Evolutionary conservation across 805 yeast genomes (phyloP).

Genomic region (Sugiyamaella chiloensis): DNA sequence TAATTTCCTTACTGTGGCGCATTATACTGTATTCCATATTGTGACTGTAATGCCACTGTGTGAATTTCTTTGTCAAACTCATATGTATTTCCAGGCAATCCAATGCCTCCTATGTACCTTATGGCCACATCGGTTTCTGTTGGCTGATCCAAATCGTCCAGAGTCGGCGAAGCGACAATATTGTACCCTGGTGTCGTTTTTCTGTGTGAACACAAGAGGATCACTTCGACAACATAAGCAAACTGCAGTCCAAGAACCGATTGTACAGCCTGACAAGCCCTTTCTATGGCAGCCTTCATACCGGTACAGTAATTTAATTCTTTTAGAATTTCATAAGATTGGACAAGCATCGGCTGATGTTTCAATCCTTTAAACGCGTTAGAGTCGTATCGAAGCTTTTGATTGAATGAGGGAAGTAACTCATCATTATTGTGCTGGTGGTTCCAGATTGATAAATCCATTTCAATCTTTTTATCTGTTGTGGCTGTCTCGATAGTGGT

Average conservation of each 20-base stretch:
- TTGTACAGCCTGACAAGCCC: slow-evolving; percentile 28
- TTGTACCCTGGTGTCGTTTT: not conserved
- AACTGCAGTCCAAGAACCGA: slow-evolving; percentile 24
- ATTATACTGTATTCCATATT: slow-evolving; percentile 23
- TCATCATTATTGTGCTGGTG: not conserved
- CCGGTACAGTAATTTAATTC: slow-evolving; percentile 24
- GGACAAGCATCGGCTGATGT: slow-evolving; percentile 19
- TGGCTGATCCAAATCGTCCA: slow-evolving; percentile 8
- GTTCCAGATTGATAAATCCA: not conserved
- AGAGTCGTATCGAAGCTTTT: slow-evolving; percentile 8
- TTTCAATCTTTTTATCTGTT: not conserved
- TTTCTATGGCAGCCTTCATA: slow-evolving; percentile 26
- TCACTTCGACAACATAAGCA: slow-evolving; percentile 29
- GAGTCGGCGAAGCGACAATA: not conserved
- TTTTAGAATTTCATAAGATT: slow-evolving; percentile 29
- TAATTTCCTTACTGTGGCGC: slow-evolving; percentile 15
- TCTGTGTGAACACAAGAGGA: slow-evolving; percentile 6
- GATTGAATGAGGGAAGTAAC: slow-evolving; percentile 2
- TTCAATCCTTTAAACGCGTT: slow-evolving; percentile 16
- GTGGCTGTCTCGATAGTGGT: not conserved
- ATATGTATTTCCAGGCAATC: slow-evolving; percentile 12
- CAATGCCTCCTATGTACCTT: slow-evolving; percentile 22
- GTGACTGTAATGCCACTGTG: slow-evolving; percentile 18
- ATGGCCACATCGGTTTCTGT: slow-evolving; percentile 12
- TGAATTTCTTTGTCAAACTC: slow-evolving; percentile 23